phyloP scores from a whole-genome alignment of 345 rosid genomes.

The Theobroma cacao region DNA sequence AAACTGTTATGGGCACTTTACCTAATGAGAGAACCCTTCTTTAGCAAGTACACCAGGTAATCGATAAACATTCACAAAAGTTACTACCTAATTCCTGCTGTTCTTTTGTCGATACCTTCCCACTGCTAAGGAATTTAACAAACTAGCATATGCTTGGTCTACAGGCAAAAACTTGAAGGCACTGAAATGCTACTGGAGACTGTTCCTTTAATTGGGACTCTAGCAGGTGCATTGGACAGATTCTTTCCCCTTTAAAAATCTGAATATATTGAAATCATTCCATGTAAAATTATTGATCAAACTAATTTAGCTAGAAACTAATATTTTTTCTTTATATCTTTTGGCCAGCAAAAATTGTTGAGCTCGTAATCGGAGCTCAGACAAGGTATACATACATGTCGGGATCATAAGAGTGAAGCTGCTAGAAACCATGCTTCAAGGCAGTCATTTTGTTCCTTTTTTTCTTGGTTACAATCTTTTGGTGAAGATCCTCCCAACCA shows the following conservation, averaged over 20 bases:
- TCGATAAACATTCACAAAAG: neutral
- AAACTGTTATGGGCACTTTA: slow-evolving; percentile 89
- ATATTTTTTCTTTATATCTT: neutral
- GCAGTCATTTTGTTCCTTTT: neutral
- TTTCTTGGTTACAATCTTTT: neutral
- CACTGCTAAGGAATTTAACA: neutral
- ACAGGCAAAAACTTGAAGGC: slow-evolving; percentile 76
- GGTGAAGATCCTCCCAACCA: neutral
- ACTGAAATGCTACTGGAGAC: slow-evolving; percentile 61
- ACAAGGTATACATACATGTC: slow-evolving; percentile 92
- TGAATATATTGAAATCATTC: neutral
- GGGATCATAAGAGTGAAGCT: slow-evolving; percentile 55
- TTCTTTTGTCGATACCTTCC: neutral
- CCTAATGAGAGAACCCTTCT: slow-evolving; percentile 95
- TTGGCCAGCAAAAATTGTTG: slow-evolving; percentile 74
- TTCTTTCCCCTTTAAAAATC: neutral
- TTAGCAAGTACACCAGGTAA: slow-evolving; percentile 81
- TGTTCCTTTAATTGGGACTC: slow-evolving; percentile 5
- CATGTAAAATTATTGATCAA: neutral
- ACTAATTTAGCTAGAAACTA: neutral
- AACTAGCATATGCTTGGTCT: neutral
- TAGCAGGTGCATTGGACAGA: slow-evolving; percentile 6
- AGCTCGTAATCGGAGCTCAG: slow-evolving; percentile 85
- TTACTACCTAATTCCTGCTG: neutral
- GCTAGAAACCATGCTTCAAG: slow-evolving; percentile 4